A percentile compares a stretch with the other conserved stretches of the same genome.
phyloP scores from a whole-genome alignment of 805 yeast species.

The Grigorovia humatica region DNA sequence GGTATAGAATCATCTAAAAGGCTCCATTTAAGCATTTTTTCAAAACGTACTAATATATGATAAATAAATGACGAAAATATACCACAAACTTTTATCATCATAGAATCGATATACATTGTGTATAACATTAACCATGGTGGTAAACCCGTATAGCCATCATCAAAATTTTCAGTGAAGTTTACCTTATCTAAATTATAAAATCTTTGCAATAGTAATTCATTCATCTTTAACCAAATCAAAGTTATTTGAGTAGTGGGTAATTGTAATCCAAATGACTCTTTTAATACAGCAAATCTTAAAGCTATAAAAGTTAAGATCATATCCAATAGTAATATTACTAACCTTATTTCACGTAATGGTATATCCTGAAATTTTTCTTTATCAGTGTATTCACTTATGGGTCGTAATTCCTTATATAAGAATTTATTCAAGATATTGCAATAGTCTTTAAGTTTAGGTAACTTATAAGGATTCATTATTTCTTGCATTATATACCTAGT shows the following conservation, averaged over 20 bases:
- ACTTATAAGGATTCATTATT: conserved; percentile 4
- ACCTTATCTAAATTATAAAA: conserved; percentile 12
- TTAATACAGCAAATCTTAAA: conserved; percentile 9
- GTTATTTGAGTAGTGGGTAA: conserved; percentile 7
- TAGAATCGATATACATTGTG: neutral
- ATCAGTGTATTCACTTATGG: neutral
- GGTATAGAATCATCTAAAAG: neutral
- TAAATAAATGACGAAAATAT: conserved; percentile 4
- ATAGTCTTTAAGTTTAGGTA: conserved; percentile 8
- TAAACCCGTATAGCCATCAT: conserved; percentile 2
- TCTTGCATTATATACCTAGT: conserved; percentile 13
- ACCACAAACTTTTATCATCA: neutral
- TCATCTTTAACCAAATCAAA: conserved; percentile 11
- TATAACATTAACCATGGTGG: conserved; percentile 11
- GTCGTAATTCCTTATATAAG: conserved; percentile 1
- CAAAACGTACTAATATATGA: conserved; percentile 4
- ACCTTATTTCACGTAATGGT: conserved; percentile 1
- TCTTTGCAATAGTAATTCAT: conserved; percentile 9
- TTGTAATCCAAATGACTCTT: conserved; percentile 8
- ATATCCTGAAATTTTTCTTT: neutral
- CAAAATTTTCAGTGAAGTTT: conserved; percentile 8
- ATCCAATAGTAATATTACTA: conserved; percentile 10
- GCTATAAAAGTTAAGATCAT: conserved; percentile 10
- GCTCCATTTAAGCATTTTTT: neutral
- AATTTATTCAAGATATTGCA: neutral